Base-by-base conservation (phyloP, 2,329 filamentous ascomycete genomes). In the Trichothecium sympodiale region DNA sequence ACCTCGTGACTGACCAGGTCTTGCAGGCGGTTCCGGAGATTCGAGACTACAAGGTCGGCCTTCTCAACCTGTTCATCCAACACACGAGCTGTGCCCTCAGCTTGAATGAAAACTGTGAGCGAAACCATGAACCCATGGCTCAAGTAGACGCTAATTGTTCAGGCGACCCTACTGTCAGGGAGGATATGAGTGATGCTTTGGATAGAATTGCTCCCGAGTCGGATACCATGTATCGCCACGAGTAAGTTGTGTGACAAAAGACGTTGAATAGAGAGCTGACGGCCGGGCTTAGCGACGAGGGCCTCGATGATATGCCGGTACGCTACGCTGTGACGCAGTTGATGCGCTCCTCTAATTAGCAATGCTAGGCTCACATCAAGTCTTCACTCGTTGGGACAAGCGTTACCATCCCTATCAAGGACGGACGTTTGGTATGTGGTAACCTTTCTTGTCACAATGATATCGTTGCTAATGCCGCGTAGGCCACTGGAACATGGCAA, bases 141-240 rank as follows among this genome's bases (percentile, higher is more conserved):
- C 17, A 26, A n/a, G 30, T 4, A 28, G 8, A 3, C 18, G 27
- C 18, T 34, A 25, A 32, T 14, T 34, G 23, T 25, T 25, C 16
- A 44, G 42, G 35, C 53, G 85, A 89, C 51, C 53, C 56, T 31
- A 85, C 93, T 61, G 91, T 98, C n/a, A 74, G 87, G 39, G 73
- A 72, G 29, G 87, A 98, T 59, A 94, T 96, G 89, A 86, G 77
- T 52, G 86, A 95, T 63, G 86, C 89, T 32, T 67, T 98, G 45
- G 89, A 98, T 59, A 71, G 87, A 31, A 83, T 98, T 50, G 91
- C 81, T 29, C 87, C 88, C 0, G 83, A 84, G 51, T 59, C 60
- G 5, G 88, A 93, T 37, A 72, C 69, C 17, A 80, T 96, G 31
- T 98, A 96, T 61, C 67, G 84, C 30, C 91, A 98, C 61, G 52